phyloP scores from a whole-genome alignment of 2,329 filamentous ascomycete genomes.

The Beauveria pseudobassiana region DNA sequence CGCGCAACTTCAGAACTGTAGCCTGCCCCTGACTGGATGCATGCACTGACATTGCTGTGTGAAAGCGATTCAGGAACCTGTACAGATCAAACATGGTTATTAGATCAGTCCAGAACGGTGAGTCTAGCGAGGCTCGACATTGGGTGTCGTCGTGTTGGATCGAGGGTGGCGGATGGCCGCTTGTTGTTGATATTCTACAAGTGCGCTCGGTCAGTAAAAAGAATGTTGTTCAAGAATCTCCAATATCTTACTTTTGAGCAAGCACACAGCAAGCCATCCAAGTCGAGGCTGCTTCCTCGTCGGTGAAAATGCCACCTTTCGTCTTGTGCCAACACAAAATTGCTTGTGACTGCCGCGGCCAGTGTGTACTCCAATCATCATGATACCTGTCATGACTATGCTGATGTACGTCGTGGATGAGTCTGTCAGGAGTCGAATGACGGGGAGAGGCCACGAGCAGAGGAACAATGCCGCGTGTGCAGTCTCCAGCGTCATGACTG shows the following conservation, averaged over 20 bases:
- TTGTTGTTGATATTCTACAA: constrained; percentile 30
- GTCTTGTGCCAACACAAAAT: constrained; percentile 34
- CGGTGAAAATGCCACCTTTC: constrained; percentile 34
- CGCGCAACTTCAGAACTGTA: constrained; percentile 36
- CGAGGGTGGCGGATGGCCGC: constrained; percentile 41
- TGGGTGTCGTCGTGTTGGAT: constrained; percentile 42
- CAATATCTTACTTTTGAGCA: constrained; percentile 34
- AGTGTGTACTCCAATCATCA: constrained; percentile 44
- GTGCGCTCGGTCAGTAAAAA: constrained; percentile 2
- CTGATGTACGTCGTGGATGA: constrained; percentile 40
- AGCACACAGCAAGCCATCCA: constrained; percentile 48
- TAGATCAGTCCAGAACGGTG: constrained; percentile 37
- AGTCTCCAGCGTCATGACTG: constrained; percentile 37
- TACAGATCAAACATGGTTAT: constrained; percentile 38
- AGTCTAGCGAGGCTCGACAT: constrained; percentile 31
- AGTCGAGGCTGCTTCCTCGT: constrained; percentile 45
- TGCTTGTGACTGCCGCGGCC: constrained; percentile 43
- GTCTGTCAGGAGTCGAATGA: constrained; percentile 43
- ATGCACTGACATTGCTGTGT: constrained; percentile 38
- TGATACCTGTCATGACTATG: constrained; percentile 39
- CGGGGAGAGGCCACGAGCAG: constrained; percentile 44
- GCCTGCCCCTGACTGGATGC: constrained; percentile 40
- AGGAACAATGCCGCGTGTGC: constrained; percentile 46
- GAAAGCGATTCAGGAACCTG: constrained; percentile 42
- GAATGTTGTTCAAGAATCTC: background rate